Conservation (phyloP, 441 rosid species). For the Dalechampia spathulata region DNA sequence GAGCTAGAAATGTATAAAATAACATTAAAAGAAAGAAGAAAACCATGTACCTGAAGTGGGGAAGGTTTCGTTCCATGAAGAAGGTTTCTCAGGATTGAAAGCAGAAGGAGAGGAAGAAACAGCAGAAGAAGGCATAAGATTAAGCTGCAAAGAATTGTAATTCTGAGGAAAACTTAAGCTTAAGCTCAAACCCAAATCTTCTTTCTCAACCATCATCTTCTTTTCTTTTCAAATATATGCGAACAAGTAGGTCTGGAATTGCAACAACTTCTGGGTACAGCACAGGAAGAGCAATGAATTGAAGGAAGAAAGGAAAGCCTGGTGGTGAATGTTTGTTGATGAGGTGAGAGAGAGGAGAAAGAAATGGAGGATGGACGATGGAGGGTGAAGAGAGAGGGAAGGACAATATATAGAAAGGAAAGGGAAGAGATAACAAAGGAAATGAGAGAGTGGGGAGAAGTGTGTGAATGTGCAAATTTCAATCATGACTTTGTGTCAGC, state of each 20-base stretch:
- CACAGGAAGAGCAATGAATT: no score
- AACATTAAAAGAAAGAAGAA: neutral
- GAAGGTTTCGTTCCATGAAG: constrained; percentile 45
- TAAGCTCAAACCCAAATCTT: constrained; percentile 76
- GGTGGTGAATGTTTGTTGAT: neutral
- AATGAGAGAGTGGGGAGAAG: constrained; percentile 15
- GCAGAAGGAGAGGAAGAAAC: constrained; percentile 32
- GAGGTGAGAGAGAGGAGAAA: constrained; percentile 1
- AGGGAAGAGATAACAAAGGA: constrained; percentile 5
- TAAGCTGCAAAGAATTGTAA: constrained; percentile 34
- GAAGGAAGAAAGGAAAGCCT: neutral
- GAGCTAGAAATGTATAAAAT: neutral
- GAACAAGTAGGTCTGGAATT: no score
- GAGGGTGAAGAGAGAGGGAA: neutral
- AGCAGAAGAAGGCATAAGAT: constrained; percentile 36
- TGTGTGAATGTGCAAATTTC: constrained; percentile 27
- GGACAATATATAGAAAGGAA: constrained; percentile 43
- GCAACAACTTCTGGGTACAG: no score
- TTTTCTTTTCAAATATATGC: neutral
- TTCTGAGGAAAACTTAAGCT: constrained; percentile 52
- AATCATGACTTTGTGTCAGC: constrained; percentile 46
- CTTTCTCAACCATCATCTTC: constrained; percentile 49
- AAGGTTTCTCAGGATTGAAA: constrained; percentile 30
- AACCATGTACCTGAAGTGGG: constrained; percentile 43
- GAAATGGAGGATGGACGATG: neutral